Base-by-base conservation (phyloP, 371 early-diverging fungal species). In the Mucor racemosus region DNA sequence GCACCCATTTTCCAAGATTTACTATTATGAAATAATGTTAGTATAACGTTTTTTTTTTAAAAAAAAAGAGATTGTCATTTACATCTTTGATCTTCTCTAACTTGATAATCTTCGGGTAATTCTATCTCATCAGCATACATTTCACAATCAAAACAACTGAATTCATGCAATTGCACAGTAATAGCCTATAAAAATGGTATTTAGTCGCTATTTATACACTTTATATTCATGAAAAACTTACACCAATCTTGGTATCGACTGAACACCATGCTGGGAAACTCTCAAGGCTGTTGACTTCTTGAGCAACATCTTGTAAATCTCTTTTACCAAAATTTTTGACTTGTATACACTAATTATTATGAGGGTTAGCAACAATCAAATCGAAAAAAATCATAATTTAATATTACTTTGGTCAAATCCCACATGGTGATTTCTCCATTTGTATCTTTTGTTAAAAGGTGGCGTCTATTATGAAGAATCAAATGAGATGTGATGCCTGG, bases 261-360 rank as follows among this genome's bases (percentile, higher is more conserved):
- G 90, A 76, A 74, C 97, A 97, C 98, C 98, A 98, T 17, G 91
- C 84, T 21, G 93, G 91, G 41, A 94, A 89, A 41, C 93, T 91
- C 66, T 96, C 95, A 7, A 85, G 74, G 3, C 91, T 84, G 56
- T 92, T 90, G 66, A 89, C 76, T 48, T 84, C 81, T 40, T 87
- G 77, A 13, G 88, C 86, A n/a, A 88, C 86, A 1, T 82, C 81
- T 10, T 92, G 86, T 54, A 90, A 56, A 34, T 82, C 76, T 42
- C 77, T 79, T n/a, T 86, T 83, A 7, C 88, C 86, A 58, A 82
- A 91, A 2, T 74, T 83, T 63, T 86, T 84, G 17, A 87, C 56
- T 77, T 81, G 83, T 8, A 72, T 71, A 64, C 91, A 91, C 83
- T 88, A 58, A 3, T 60, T 5, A 56, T 36, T 4, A 7, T 7